phyloP scores from a whole-genome alignment of 306 rosid species.

The Cyclanthera cordifolia region DNA sequence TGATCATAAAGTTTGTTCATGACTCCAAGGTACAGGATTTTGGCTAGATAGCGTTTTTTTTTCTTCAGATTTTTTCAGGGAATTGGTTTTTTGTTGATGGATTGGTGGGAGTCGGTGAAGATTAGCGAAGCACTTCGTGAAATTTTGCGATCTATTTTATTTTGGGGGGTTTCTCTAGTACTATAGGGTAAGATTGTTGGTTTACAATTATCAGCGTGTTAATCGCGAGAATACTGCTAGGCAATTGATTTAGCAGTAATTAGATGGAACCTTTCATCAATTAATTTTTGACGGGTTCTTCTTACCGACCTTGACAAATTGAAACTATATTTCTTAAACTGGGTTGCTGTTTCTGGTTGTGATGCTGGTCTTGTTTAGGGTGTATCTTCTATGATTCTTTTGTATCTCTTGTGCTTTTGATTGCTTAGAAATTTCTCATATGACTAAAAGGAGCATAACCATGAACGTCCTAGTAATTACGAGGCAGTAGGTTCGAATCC shows the following conservation, averaged over 20 bases:
- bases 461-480: no score
- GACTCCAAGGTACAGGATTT: slow-evolving; percentile 29
- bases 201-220: neutral
- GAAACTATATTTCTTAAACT: neutral
- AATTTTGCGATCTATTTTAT: slow-evolving; percentile 8
- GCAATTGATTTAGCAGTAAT: neutral
- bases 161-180: neutral
- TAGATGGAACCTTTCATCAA: neutral
- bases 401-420: slow-evolving; percentile 6
- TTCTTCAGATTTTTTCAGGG: neutral
- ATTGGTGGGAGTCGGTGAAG: no score
- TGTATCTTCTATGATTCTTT: neutral
- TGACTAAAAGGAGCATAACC: no score
- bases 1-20: slow-evolving; percentile 18
- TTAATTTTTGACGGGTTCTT: neutral
- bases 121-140: neutral
- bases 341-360: neutral
- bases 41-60: neutral
- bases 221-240: neutral
- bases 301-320: slow-evolving; percentile 1
- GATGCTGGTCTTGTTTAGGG: neutral
- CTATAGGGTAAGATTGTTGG: neutral
- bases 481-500: no score
- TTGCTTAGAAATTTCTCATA: slow-evolving; percentile 1
- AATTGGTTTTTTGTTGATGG: neutral